Evolutionary conservation across 441 rosid species (phyloP).

Genomic region (Macaranga tanarius): DNA sequence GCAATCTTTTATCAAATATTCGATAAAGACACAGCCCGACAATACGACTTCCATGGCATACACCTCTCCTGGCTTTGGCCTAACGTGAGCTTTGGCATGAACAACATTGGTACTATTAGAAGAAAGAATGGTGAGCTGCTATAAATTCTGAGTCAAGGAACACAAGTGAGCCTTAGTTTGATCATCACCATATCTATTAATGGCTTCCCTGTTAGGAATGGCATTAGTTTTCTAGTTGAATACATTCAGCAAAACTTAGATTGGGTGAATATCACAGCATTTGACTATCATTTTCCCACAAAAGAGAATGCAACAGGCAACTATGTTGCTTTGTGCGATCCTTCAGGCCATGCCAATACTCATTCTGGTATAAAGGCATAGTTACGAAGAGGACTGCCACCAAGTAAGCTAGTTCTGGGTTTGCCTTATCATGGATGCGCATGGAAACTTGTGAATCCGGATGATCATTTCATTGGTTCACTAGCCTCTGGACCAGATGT

Average conservation of each 20-base stretch:
- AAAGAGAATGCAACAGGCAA: conserved; percentile 37
- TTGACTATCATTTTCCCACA: conserved; percentile 46
- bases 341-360: conserved; percentile 28
- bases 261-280: conserved; percentile 45
- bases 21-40: conserved; percentile 36
- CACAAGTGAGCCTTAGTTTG: conserved; percentile 20
- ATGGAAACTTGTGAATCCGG: conserved; percentile 35
- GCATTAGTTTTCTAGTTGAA: conserved; percentile 32
- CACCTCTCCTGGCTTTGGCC: conserved; percentile 38
- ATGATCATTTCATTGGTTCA: conserved; percentile 29
- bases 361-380: conserved; percentile 42
- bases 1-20: conserved; percentile 37
- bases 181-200: conserved; percentile 28
- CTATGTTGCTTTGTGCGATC: conserved; percentile 45
- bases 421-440: conserved; percentile 56
- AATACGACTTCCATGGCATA: conserved; percentile 41
- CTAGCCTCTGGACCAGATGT: conserved; percentile 36
- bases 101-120: conserved; percentile 26
- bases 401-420: conserved; percentile 41
- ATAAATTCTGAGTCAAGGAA: conserved; percentile 33
- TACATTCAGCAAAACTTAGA: conserved; percentile 35
- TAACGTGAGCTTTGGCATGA: conserved; percentile 25
- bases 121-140: conserved; percentile 41
- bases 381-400: conserved; percentile 35
- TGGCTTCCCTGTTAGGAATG: conserved; percentile 20